phyloP scores from a whole-genome alignment of 2,329 filamentous ascomycete species.

The Epichloe coenophiala region DNA sequence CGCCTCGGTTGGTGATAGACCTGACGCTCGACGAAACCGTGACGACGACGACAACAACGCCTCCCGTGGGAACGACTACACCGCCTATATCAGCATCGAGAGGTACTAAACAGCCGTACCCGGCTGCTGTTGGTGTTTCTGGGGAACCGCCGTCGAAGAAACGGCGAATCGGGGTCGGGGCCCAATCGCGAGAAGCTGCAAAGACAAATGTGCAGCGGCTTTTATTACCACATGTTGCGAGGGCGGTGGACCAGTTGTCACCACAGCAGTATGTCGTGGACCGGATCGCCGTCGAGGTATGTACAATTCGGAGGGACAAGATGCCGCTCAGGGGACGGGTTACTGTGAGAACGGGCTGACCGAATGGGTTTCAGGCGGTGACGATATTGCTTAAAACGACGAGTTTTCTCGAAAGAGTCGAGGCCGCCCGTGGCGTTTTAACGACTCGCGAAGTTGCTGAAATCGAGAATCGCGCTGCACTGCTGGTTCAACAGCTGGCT shows the following conservation, averaged over 20 bases:
- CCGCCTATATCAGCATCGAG: background rate
- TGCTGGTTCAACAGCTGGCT: slow-evolving; percentile 12
- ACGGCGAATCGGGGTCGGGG: slow-evolving; percentile 14
- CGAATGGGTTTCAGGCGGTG: slow-evolving; percentile 10
- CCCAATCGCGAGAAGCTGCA: slow-evolving; percentile 7
- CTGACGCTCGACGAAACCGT: slow-evolving; percentile 8
- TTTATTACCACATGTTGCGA: slow-evolving; percentile 20
- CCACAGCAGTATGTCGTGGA: slow-evolving; percentile 9
- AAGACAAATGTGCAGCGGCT: slow-evolving; percentile 16
- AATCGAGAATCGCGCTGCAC: slow-evolving; percentile 7
- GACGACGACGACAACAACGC: background rate
- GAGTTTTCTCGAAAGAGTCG: slow-evolving; percentile 12
- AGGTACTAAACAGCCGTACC: background rate
- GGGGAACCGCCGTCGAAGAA: slow-evolving; percentile 19
- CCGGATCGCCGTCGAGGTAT: slow-evolving; percentile 20
- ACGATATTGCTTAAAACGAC: slow-evolving; percentile 11
- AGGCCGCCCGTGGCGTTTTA: slow-evolving; percentile 11
- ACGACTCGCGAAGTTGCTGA: slow-evolving; percentile 8
- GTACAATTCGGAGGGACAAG: background rate
- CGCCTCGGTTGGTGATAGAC: slow-evolving; percentile 17
- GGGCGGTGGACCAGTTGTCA: slow-evolving; percentile 13
- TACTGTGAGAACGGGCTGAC: background rate
- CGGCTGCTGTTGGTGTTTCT: background rate
- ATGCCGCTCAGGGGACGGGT: background rate
- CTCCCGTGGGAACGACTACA: background rate